Evolutionary conservation across 257 asterid genomes (phyloP).

Genomic region (Vinca minor): DNA sequence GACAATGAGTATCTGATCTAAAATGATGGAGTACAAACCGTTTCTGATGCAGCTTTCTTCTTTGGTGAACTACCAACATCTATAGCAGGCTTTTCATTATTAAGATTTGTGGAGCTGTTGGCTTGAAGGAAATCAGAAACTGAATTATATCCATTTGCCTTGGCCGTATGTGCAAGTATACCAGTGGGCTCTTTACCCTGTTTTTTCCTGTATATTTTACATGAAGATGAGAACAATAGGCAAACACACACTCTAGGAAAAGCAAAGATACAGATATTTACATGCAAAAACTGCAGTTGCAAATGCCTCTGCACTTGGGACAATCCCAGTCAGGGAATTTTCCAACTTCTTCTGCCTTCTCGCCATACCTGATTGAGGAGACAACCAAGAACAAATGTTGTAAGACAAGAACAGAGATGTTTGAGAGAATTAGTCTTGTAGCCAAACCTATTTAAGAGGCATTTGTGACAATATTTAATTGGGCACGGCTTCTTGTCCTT

Average conservation of each 20-base stretch:
- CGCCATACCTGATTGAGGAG: constrained; percentile 55
- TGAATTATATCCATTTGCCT: constrained; percentile 63
- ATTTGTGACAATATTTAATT: constrained; percentile 48
- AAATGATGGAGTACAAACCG: constrained; percentile 7
- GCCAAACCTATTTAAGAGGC: constrained; percentile 75
- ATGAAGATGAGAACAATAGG: not conserved
- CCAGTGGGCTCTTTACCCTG: constrained; percentile 81
- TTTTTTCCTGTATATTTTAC: constrained; percentile 31
- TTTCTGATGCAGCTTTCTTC: constrained; percentile 28
- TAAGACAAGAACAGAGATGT: not conserved
- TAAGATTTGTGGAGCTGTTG: constrained; percentile 7
- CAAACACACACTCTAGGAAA: not conserved
- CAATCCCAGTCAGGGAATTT: constrained; percentile 51
- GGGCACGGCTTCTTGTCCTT: constrained; percentile 41
- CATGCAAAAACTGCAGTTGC: constrained; percentile 87
- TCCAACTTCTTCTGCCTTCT: constrained; percentile 53
- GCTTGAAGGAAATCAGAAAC: constrained; percentile 40
- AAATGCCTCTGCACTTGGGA: constrained; percentile 73
- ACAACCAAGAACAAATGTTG: constrained; percentile 2
- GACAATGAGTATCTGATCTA: not conserved
- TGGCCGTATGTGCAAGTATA: constrained; percentile 48
- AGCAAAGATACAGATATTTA: constrained; percentile 25
- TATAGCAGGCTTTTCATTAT: constrained; percentile 8
- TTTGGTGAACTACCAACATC: constrained; percentile 15
- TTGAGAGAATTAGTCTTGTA: not conserved